Base-by-base conservation (phyloP, 164 flowering plant genomes). In the Paratinospora sagittata region DNA sequence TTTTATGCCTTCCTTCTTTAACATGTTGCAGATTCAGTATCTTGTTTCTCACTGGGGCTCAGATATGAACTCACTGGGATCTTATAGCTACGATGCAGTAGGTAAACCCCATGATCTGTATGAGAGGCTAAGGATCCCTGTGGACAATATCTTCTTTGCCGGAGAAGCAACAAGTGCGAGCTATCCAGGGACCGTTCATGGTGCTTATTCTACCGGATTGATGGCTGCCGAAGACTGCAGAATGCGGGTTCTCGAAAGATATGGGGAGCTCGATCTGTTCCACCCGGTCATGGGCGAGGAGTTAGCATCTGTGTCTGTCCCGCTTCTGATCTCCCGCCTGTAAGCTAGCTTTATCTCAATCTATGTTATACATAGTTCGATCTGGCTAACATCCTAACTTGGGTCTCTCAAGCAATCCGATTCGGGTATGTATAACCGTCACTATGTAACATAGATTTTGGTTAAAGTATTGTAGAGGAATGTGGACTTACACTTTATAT, bases 171-270 rank as follows among this genome's bases (percentile, higher is more conserved):
- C 97, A 11, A 93, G 96, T 70, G 16, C 69, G 47, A 79, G 67
- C 69, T 90, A 82, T 76, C 94, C 94, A 13, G 98, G 99, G 9
- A 89, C 97, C 3, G 97, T 93, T 36, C 99, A 93, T 58, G 99
- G 98, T 19, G 99, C 99, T 43, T 96, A 73, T 82, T 86, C 95
- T 1, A 93, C 98, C 11, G 99, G 98, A 13, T 37, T 87, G 72
- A 84, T 90, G 94, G 99, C 97, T 61, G 97, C 97, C 10, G 97
- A 96, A 76, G 97, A 89, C 74, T 96, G 98, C 82, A 82, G 91
- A 79, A 90, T 88, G 95, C 96, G 91, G 14, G 90, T 90, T 55
- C 74, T 90, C 74, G 96, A 90, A 82, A 83, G 90, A 0, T 85
- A 88, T 55, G 95, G 92, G 14, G 93, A 89, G 73, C 17, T 88